Evolutionary conservation across 2,329 filamentous ascomycete genomes (phyloP).

Genomic region (Elsinoe arachidis): DNA sequence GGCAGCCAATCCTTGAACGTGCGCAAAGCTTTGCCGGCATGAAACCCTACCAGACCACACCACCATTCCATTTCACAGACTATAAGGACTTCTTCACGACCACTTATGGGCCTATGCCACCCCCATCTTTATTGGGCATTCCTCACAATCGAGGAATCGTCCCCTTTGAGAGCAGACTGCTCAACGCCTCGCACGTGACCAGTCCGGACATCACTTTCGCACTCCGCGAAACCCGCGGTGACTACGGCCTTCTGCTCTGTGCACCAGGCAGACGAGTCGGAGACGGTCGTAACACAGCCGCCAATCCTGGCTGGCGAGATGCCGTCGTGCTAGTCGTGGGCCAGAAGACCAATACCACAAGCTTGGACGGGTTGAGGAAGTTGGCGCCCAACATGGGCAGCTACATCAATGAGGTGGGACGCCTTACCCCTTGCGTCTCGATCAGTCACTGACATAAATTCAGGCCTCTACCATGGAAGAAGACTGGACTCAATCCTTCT

Average conservation of each 20-base stretch:
- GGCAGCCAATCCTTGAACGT: not conserved
- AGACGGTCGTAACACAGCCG: constrained; percentile 16
- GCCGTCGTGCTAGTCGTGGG: constrained; percentile 32
- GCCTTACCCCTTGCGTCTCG: too few relatives aligned
- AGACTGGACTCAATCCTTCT: constrained; percentile 31
- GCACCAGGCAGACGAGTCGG: not conserved
- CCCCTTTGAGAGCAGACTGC: not conserved
- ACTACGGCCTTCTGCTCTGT: not conserved
- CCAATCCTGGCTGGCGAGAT: constrained; percentile 37
- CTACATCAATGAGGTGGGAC: constrained; percentile 41
- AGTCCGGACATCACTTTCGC: not conserved
- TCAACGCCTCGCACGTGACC: not conserved
- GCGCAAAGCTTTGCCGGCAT: not conserved
- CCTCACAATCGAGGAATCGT: not conserved
- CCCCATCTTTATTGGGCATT: not conserved
- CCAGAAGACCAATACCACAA: constrained; percentile 21
- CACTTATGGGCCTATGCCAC: not conserved
- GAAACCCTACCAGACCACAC: not conserved
- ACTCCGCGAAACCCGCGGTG: not conserved
- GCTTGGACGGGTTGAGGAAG: constrained; percentile 24
- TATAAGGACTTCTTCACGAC: not conserved
- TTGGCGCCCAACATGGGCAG: constrained; percentile 35
- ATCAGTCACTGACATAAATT: too few relatives aligned
- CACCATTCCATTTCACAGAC: not conserved
- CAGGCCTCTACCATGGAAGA: constrained; percentile 22